Percentiles rank a stretch among this genome's conserved stretches.
These are phyloP conservation scores for Ophiostoma novo-ulmi DNA, from an alignment of 2,329 filamentous ascomycete genomes.

Conservation along the genomic window DNA sequence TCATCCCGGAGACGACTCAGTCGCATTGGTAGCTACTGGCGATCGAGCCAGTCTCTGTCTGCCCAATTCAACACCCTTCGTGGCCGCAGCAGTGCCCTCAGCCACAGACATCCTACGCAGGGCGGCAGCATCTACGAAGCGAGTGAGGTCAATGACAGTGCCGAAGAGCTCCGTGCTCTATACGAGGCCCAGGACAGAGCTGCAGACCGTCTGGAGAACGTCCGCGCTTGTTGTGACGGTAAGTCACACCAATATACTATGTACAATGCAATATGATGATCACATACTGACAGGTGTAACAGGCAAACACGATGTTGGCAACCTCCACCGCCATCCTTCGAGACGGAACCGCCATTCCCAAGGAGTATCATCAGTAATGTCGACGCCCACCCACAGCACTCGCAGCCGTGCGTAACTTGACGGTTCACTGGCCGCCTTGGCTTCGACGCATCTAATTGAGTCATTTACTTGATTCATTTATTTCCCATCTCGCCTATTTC, in stretches of 20 bases:
- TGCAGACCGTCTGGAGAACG: conserved; percentile 81
- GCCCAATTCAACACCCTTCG: conserved; percentile 50
- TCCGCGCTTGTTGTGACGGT: conserved; percentile 96
- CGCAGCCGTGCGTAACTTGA: conserved; percentile 21
- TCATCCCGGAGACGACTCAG: conserved; percentile 46
- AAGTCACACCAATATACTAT: conserved; percentile 37
- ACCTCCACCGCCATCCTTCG: conserved; percentile 39
- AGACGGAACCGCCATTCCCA: conserved; percentile 27
- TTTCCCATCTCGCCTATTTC: background rate
- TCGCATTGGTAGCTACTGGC: conserved; percentile 58
- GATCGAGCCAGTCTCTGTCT: conserved; percentile 38
- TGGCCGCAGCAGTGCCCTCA: conserved; percentile 43
- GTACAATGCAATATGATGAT: background rate
- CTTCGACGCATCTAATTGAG: background rate
- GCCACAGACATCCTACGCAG: conserved; percentile 23
- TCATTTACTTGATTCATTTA: background rate
- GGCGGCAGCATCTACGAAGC: conserved; percentile 43
- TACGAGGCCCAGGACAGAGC: conserved; percentile 75
- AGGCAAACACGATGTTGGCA: conserved; percentile 72
- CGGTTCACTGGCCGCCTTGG: background rate
- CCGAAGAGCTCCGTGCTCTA: conserved; percentile 74
- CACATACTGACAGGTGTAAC: background rate
- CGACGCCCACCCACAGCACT: conserved; percentile 25
- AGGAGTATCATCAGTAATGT: conserved; percentile 16
- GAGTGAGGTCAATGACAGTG: conserved; percentile 65